Evolutionary conservation across 192 early-diverging fungal genomes (phyloP).

Genomic region (Backusella circina): DNA sequence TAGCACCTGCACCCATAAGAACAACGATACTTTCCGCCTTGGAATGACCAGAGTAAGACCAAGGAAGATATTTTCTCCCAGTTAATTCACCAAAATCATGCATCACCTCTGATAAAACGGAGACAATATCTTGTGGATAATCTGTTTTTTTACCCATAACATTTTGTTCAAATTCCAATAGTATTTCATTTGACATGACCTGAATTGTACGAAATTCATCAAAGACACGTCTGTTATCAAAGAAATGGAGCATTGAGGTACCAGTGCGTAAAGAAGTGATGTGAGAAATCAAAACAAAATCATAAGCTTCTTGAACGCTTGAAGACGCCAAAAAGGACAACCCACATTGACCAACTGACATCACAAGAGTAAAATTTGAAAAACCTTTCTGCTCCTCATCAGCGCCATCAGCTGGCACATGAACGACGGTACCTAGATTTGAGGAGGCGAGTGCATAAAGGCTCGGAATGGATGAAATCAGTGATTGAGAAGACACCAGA

Average conservation of each 20-base stretch:
- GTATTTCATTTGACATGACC: conserved; percentile 4
- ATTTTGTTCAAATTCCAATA: not conserved
- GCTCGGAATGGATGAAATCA: conserved; percentile 47
- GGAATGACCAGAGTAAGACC: conserved; percentile 61
- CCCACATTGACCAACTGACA: conserved; percentile 72
- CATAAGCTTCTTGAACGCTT: conserved; percentile 73
- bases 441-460: conserved; percentile 43
- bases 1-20: conserved; percentile 61
- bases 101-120: conserved; percentile 47
- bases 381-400: conserved; percentile 12
- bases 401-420: conserved; percentile 38
- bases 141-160: not conserved
- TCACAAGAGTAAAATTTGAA: conserved; percentile 49
- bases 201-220: conserved; percentile 31
- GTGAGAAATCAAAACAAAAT: conserved; percentile 76
- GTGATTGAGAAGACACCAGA: conserved; percentile 18
- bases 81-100: conserved; percentile 45
- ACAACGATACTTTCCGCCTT: conserved; percentile 71
- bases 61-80: conserved; percentile 52
- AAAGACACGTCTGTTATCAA: conserved; percentile 36
- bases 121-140: conserved; percentile 1
- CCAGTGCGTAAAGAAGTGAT: conserved; percentile 56
- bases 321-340: conserved; percentile 72
- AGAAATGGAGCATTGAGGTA: conserved; percentile 55
- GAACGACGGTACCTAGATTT: conserved; percentile 45